Evolutionary conservation across 768 basidiomycete genomes (phyloP).

Genomic region (Botryobasidium botryosum): DNA sequence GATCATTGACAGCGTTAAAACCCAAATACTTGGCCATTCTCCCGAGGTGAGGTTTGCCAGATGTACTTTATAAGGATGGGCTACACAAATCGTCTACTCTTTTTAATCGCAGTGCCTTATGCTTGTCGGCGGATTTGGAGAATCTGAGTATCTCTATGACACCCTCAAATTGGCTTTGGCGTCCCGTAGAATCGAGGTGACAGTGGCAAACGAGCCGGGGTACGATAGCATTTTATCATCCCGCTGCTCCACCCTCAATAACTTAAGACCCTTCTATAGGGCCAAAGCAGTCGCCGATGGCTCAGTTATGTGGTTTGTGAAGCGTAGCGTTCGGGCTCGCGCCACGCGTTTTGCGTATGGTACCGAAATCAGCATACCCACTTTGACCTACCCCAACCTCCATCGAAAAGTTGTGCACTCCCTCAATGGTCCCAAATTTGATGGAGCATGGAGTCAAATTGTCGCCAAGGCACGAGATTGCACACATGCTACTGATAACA

Average conservation of each 20-base stretch:
- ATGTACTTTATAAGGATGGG: no score
- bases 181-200: not conserved
- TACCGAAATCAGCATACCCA: no score
- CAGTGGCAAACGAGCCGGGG: not conserved
- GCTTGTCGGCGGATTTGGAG: slow-evolving; percentile 3
- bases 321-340: slow-evolving; percentile 67
- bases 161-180: not conserved
- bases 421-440: no score
- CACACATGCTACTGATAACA: no score
- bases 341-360: slow-evolving; percentile 71
- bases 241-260: not conserved
- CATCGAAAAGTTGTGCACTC: no score
- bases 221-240: no score
- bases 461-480: no score
- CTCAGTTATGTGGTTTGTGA: slow-evolving; percentile 69
- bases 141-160: not conserved
- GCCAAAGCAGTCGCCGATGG: slow-evolving; percentile 78
- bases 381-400: no score
- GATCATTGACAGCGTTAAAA: not conserved
- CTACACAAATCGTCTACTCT: no score
- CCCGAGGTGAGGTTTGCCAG: not conserved
- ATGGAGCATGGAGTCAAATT: no score
- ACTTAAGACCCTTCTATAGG: slow-evolving; percentile 22
- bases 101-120: not conserved
- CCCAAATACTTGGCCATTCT: not conserved